Evolutionary conservation across 345 rosid species (phyloP), one percentile per base, ranked within the genome.

Genomic region (Acer saccharum): DNA sequence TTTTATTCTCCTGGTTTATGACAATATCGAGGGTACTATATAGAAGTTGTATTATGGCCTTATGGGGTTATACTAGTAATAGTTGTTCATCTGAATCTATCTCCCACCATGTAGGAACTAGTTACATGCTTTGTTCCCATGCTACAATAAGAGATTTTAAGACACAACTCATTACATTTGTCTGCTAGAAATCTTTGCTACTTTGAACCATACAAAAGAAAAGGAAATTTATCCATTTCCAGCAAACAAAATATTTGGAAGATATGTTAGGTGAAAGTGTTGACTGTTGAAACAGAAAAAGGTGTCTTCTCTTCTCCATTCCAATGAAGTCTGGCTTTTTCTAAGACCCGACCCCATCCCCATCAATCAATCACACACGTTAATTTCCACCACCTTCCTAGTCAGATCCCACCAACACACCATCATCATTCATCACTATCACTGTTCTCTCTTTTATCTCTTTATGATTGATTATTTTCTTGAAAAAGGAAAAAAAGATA

Each of bases 351-450:
- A 75, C 67, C 68, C 74, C 80, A 76, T 77, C 20, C 10, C 82
- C 39, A 35, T 4, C 39, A 35, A 35, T 35, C 39, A 54, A 54
- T 54, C 60, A 10, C 18, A 73, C 60, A 77, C 77, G 81, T 75
- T 77, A 55, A 61, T 75, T 71, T 63, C 82, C 83, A 79, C 65
- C 35, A 76, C 80, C 46, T 43, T 43, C 87, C 92, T 20, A 81
- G 83, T 86, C 87, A 82, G 77, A 87, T 76, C 73, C 87, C 88
- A 89, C 84, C 65, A 50, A 27, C 1, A 3, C 64, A 39, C 20
- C 16, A 14, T 25, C 61, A 57, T 20, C 39, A 35, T 35, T 35
- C 39, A 35, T 4, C 39, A 35, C 39, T 35, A 35, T 35, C 39
- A 29, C 32, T 35, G 1, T 35, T 4, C n/a, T 35, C 67, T 39